Percentiles rank a stretch among this genome's conserved stretches.
These are phyloP conservation scores for Dipodascopsis tothii DNA, from an alignment of 805 yeast species.

Conservation along the genomic window DNA sequence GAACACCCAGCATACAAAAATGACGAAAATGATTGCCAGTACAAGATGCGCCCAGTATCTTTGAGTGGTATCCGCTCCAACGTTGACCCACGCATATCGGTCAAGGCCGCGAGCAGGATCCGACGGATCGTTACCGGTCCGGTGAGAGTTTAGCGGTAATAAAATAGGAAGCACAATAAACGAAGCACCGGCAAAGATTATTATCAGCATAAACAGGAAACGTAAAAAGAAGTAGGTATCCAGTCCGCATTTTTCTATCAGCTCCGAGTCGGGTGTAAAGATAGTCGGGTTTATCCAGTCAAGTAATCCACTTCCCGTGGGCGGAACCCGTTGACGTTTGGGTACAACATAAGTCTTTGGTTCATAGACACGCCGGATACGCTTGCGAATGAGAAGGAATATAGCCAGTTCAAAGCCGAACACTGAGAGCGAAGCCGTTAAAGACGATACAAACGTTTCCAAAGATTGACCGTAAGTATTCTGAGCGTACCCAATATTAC, in stretches of 20 bases:
- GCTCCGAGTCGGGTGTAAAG: slow-evolving; percentile 61
- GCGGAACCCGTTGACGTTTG: slow-evolving; percentile 51
- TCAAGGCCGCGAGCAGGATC: slow-evolving; percentile 48
- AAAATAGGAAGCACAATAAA: slow-evolving; percentile 55
- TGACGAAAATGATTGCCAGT: slow-evolving; percentile 47
- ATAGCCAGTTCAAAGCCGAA: slow-evolving; percentile 54
- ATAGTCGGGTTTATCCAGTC: slow-evolving; percentile 65
- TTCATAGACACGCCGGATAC: slow-evolving; percentile 68
- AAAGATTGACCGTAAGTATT: slow-evolving; percentile 52
- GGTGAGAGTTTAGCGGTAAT: slow-evolving; percentile 55
- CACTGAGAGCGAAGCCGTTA: slow-evolving; percentile 58
- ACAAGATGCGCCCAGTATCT: slow-evolving; percentile 57
- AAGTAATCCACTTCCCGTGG: slow-evolving; percentile 61
- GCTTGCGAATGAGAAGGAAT: slow-evolving; percentile 61
- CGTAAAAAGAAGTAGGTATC: slow-evolving; percentile 90
- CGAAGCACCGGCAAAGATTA: slow-evolving; percentile 49
- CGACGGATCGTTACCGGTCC: slow-evolving; percentile 4
- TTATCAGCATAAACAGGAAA: slow-evolving; percentile 54
- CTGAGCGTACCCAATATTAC: no score
- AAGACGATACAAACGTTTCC: slow-evolving; percentile 64
- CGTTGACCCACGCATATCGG: slow-evolving; percentile 60
- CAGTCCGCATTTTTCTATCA: slow-evolving; percentile 78
- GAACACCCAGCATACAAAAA: slow-evolving; percentile 50
- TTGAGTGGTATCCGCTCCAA: slow-evolving; percentile 45
- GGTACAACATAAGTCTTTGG: slow-evolving; percentile 68